Conservation (phyloP, 331 rosid genomes). For the Pyrus hybrid region DNA sequence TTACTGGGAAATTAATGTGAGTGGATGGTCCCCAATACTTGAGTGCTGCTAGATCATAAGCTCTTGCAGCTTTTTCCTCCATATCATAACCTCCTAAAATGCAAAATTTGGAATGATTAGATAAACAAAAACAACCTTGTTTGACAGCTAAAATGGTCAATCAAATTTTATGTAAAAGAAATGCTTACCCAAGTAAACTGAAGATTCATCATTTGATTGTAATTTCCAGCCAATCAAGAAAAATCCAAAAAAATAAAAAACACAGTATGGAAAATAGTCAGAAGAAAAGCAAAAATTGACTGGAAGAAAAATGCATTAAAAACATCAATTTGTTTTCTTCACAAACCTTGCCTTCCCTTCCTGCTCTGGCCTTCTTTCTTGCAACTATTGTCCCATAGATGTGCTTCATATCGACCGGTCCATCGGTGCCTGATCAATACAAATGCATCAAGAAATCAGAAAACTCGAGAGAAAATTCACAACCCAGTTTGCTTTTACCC, state of each 20-base stretch:
- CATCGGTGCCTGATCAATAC: slow-evolving; percentile 66
- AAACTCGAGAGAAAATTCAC: neutral
- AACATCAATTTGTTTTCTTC: slow-evolving; percentile 17
- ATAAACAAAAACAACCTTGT: neutral
- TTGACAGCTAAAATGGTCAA: neutral
- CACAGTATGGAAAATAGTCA: neutral
- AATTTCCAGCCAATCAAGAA: slow-evolving; percentile 29
- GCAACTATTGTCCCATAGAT: slow-evolving; percentile 98
- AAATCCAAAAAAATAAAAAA: neutral
- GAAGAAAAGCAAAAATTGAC: neutral
- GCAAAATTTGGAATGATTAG: neutral
- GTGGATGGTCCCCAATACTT: slow-evolving; percentile 99
- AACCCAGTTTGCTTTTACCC: neutral
- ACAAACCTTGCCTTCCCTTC: slow-evolving; percentile 96
- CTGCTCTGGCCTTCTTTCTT: slow-evolving; percentile 97
- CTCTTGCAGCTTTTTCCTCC: slow-evolving; percentile 97
- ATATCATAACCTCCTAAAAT: slow-evolving; percentile 86
- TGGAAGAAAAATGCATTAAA: slow-evolving; percentile 11
- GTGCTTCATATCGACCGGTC: slow-evolving; percentile 99
- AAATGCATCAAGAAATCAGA: slow-evolving; percentile 11
- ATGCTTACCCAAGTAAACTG: slow-evolving; percentile 82
- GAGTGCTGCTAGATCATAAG: slow-evolving; percentile 96
- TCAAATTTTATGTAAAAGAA: neutral
- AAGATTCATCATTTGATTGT: slow-evolving; percentile 27
- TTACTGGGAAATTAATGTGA: slow-evolving; percentile 82